phyloP scores from a whole-genome alignment of 352 stramenopile genomes.

The Elongisporangium undulatum region DNA sequence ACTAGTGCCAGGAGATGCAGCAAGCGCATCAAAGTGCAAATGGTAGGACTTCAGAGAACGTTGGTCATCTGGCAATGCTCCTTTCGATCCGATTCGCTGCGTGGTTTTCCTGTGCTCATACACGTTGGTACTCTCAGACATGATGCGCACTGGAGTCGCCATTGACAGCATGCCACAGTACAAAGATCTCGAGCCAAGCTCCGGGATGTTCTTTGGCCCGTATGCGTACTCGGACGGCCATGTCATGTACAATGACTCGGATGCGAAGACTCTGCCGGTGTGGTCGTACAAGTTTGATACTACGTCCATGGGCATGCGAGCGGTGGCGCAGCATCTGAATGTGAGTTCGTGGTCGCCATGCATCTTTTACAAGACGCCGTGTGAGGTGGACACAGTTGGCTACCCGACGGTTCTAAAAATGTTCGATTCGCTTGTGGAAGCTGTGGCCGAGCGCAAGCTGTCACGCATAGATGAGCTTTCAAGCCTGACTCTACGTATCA shows the following conservation, averaged over 20 bases:
- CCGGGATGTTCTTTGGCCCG: slow-evolving; percentile 6
- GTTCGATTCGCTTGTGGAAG: neutral
- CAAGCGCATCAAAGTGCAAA: too few relatives aligned
- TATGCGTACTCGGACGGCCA: slow-evolving; percentile 5
- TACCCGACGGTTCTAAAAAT: neutral
- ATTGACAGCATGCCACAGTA: neutral
- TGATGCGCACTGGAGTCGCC: slow-evolving; percentile 6
- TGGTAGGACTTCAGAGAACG: neutral
- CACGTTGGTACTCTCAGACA: slow-evolving; percentile 12
- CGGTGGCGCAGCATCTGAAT: neutral
- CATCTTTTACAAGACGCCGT: neutral
- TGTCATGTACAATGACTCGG: slow-evolving; percentile 4
- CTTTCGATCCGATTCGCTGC: slow-evolving; percentile 7
- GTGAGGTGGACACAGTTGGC: neutral
- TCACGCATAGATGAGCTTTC: neutral
- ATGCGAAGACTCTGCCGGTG: neutral
- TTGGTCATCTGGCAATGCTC: neutral
- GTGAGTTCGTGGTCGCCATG: neutral
- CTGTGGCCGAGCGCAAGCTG: neutral
- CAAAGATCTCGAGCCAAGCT: slow-evolving; percentile 1
- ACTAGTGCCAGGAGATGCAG: too few relatives aligned
- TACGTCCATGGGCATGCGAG: neutral
- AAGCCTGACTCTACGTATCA: neutral
- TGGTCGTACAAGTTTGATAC: neutral
- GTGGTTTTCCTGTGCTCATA: slow-evolving; percentile 13